Base-by-base conservation (phyloP, 768 basidiomycete genomes). In the Zangia roseola region DNA sequence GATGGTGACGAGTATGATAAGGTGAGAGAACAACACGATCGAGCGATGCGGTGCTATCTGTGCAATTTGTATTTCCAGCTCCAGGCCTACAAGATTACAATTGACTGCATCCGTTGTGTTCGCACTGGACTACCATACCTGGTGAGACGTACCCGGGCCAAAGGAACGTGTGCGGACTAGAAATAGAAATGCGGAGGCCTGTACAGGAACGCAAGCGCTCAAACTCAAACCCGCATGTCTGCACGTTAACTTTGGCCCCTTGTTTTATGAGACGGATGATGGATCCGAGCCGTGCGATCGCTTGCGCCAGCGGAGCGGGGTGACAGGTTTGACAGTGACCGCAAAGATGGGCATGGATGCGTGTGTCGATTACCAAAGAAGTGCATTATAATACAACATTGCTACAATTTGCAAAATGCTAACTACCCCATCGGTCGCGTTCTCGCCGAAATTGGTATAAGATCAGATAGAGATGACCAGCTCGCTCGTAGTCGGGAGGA, bases 391-490 rank as follows among this genome's bases (percentile, higher is more conserved):
- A 39, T 61, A 66, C 63, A 64, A 48, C 42, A 43, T 43, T 49
- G 43, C 49, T 50, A 60, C 47, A 50, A 50, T 45, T 53, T 50
- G 43, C 25, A 53, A 61, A 58, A 39, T 30, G 31, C 35, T 45
- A 52, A 49, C 48, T 55, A 52, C 56, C 48, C 50, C 52, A 54
- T 58, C 48, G 51, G 52, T 50, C 37, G 24, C 38, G 37, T 30
- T 45, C 48, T 45, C 31, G 52, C 7, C 14, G 31, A 16, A 45
- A 65, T 50, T 50, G 50, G 58, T 45, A 61, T 68, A 48, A 54
- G 23, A 56, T 61, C 59, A 41, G 67, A 67, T 67, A 69, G 59
- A 55, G 31, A 63, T 55, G 37, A 55, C 46, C 41, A 23, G 21
- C 50, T 20, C 43, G 24, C 45, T 44, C 49, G 26, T 34, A 16